Evolutionary conservation across 1,284 basidiomycete species (phyloP), one percentile per base, ranked within the genome.

Genomic region (Apiotrichum gamsii): DNA sequence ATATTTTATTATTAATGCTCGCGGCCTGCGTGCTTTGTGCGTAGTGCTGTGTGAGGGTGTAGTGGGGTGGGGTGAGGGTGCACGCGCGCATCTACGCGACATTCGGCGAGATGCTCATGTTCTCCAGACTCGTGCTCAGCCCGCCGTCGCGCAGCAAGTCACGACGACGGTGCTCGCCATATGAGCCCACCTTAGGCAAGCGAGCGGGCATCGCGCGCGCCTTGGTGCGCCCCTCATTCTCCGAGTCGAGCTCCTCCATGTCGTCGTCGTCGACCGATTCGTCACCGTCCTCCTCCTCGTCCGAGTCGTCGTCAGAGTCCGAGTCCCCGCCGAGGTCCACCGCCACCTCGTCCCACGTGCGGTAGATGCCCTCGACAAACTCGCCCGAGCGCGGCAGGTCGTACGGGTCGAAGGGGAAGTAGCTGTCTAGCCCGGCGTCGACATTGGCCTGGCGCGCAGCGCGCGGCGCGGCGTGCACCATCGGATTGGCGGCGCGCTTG

Each of bases 341-440:
- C 4, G 73, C 73, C 5, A 78, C 77, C 39, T 79, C 76, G 25
- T 65, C 67, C 79, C 79, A 81, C 9, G 76, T 74, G 13, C 76
- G 65, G 54, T 80, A 81, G 42, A 80, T 70, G 8, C 60, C 58
- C 35, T 78, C 74, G 50, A 80, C 70, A 54, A 68, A 78, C 28
- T 54, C 51, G 20, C 67, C 65, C 1, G 73, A 77, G 32, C 72
- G 64, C 3, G 88, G 86, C 2, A 99, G 80, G 57, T 84, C 87
- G 75, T 90, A 98, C 1, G 95, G 95, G 68, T 99, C 95, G 67
- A 99, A 99, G 0, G 95, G 95, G 76, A 98, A 99, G 76, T 97
- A 98, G 13, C 84, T 83, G 65, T 93, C 90, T 39, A 97, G 77
- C 49, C 91, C 88, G 6, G 81, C 76, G 48, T 83, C 81, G 52